phyloP scores from a whole-genome alignment of 1,139 yeast genomes.

The Blastobotrys niveus region DNA sequence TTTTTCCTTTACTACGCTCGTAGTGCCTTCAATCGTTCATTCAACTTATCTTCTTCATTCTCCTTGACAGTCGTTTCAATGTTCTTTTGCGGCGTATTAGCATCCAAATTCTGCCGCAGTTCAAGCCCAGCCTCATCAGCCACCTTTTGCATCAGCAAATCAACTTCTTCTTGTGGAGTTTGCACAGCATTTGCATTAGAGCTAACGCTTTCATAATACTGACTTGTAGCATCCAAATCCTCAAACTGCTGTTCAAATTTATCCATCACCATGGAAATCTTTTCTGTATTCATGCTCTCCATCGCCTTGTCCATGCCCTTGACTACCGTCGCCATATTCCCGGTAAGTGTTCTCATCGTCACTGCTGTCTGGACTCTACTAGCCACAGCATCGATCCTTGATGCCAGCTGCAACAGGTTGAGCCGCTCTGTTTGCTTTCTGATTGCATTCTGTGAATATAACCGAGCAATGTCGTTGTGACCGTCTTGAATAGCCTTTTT shows the following conservation, averaged over 20 bases:
- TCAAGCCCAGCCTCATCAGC: slow-evolving; percentile 99
- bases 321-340: slow-evolving; percentile 89
- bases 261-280: slow-evolving; percentile 90
- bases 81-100: slow-evolving; percentile 34
- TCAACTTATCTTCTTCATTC: slow-evolving; percentile 80
- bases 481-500: slow-evolving; percentile 86
- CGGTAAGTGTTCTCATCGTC: slow-evolving; percentile 90
- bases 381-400: slow-evolving; percentile 93
- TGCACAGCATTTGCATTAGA: slow-evolving; percentile 80
- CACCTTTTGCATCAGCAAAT: slow-evolving; percentile 80
- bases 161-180: slow-evolving; percentile 95
- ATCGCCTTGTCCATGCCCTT: slow-evolving; percentile 95
- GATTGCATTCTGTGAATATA: slow-evolving; percentile 94
- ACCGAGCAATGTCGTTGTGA: slow-evolving; percentile 84
- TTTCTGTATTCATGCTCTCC: slow-evolving; percentile 89
- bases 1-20: slow-evolving; percentile 29
- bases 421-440: slow-evolving; percentile 85
- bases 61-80: slow-evolving; percentile 49
- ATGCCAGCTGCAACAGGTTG: slow-evolving; percentile 73
- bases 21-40: slow-evolving; percentile 82
- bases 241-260: slow-evolving; percentile 95
- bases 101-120: slow-evolving; percentile 71
- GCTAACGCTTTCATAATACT: slow-evolving; percentile 88
- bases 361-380: slow-evolving; percentile 96
- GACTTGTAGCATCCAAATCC: slow-evolving; percentile 88